These are phyloP conservation scores for Tylopilus plumbeoviolaceoides DNA, from an alignment of 768 basidiomycete genomes.

Conservation along the genomic window DNA sequence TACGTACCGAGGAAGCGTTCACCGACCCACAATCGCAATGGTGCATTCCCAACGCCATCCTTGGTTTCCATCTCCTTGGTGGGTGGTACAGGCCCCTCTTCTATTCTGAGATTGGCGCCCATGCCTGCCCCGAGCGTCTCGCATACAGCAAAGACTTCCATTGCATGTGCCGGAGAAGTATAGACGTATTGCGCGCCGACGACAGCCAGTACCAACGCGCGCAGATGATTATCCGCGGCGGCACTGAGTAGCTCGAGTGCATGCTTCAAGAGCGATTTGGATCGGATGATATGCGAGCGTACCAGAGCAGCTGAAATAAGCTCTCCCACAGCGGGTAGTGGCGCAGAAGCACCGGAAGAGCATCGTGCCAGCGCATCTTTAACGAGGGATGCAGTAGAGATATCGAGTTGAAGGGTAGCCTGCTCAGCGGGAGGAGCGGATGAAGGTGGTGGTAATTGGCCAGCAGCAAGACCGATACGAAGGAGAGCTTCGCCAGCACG, in stretches of 20 bases:
- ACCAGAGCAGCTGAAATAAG: conserved; percentile 20
- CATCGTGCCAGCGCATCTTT: conserved; percentile 28
- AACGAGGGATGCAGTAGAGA: conserved; percentile 14
- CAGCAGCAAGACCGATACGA: conserved; percentile 39
- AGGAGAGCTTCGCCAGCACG: conserved; percentile 50
- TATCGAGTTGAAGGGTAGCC: conserved; percentile 13
- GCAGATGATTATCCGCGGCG: conserved; percentile 68
- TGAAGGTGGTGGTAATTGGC: background rate
- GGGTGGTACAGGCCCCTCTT: background rate
- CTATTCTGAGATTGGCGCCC: conserved; percentile 37
- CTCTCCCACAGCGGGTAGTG: conserved; percentile 11
- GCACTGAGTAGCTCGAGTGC: conserved; percentile 55
- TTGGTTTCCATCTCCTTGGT: conserved; percentile 9
- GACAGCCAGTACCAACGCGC: conserved; percentile 64
- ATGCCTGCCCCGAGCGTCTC: conserved; percentile 71
- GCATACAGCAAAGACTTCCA: conserved; percentile 59
- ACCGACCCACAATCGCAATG: conserved; percentile 68
- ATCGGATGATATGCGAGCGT: conserved; percentile 26
- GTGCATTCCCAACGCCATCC: conserved; percentile 54
- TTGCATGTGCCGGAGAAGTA: conserved; percentile 66
- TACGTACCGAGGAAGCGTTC: conserved; percentile 59
- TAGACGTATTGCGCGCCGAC: conserved; percentile 68
- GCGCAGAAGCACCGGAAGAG: conserved; percentile 18
- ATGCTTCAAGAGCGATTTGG: conserved; percentile 44
- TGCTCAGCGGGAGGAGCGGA: conserved; percentile 1